These are phyloP conservation scores for Phytophthora citricola DNA, from an alignment of 352 stramenopile genomes.

Conservation along the genomic window DNA sequence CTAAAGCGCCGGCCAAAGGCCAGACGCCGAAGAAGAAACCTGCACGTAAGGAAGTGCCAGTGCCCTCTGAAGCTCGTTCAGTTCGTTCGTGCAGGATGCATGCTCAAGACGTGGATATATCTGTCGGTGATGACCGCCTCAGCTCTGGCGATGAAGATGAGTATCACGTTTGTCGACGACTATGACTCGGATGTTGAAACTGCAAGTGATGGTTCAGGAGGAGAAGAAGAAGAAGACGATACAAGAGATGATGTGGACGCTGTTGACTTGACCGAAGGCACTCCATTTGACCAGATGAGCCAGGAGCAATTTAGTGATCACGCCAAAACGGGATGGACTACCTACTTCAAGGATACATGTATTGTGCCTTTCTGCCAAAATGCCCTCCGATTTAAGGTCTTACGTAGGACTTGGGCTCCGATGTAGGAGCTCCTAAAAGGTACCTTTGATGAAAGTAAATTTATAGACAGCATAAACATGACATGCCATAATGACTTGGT, in stretches of 20 bases:
- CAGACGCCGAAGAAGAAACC: background rate
- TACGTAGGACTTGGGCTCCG: too few relatives aligned
- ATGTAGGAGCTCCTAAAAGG: too few relatives aligned
- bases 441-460: too few relatives aligned
- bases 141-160: background rate
- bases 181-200: background rate
- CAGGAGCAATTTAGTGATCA: background rate
- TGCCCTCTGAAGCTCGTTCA: background rate
- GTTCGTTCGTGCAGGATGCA: background rate
- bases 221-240: background rate
- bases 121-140: background rate
- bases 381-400: too few relatives aligned
- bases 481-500: too few relatives aligned
- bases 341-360: background rate
- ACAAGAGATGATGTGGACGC: constrained; percentile 1
- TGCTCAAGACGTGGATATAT: background rate
- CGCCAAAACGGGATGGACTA: background rate
- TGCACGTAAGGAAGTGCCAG: background rate
- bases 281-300: constrained; percentile 3
- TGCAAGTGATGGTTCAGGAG: background rate
- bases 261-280: background rate
- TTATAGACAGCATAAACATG: too few relatives aligned
- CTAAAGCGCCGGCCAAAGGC: background rate
- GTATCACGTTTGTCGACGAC: background rate
- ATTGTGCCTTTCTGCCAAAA: too few relatives aligned